Conservation (phyloP, 257 asterid species). For the Scutellaria galericulata region DNA sequence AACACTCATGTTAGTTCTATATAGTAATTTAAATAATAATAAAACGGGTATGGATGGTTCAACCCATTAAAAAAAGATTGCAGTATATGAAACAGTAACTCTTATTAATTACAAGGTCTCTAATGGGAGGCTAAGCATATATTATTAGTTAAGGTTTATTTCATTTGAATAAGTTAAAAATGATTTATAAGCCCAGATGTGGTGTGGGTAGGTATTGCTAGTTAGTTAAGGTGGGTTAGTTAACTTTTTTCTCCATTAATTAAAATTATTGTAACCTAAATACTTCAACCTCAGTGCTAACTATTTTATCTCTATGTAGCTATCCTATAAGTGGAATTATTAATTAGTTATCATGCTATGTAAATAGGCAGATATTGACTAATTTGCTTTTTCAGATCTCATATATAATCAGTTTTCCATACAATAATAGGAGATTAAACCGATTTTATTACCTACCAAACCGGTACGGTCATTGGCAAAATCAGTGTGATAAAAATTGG, state of each 20-base stretch:
- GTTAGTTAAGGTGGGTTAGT: slow-evolving; percentile 30
- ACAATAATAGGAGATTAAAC: too few species aligned
- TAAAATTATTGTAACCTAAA: not conserved
- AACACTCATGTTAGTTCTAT: not conserved
- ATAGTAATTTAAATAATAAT: not conserved
- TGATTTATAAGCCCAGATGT: not conserved
- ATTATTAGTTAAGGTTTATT: slow-evolving; percentile 1
- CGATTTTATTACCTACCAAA: too few species aligned
- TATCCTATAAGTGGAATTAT: not conserved
- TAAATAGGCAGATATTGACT: not conserved
- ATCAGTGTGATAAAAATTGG: not conserved
- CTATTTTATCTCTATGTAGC: not conserved
- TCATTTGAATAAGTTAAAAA: not conserved
- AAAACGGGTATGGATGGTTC: too few species aligned
- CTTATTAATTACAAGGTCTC: not conserved
- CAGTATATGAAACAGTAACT: not conserved
- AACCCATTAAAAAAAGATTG: too few species aligned
- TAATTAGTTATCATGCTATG: not conserved
- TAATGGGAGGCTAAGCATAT: not conserved
- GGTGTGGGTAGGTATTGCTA: not conserved
- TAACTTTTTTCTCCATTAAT: slow-evolving; percentile 6
- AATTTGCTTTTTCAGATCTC: too few species aligned
- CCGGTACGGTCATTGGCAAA: not conserved
- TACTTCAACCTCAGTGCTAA: not conserved
- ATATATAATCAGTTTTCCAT: too few species aligned